Conservation (phyloP, 1,139 yeast genomes). For the Yamadazyma diospyri region DNA sequence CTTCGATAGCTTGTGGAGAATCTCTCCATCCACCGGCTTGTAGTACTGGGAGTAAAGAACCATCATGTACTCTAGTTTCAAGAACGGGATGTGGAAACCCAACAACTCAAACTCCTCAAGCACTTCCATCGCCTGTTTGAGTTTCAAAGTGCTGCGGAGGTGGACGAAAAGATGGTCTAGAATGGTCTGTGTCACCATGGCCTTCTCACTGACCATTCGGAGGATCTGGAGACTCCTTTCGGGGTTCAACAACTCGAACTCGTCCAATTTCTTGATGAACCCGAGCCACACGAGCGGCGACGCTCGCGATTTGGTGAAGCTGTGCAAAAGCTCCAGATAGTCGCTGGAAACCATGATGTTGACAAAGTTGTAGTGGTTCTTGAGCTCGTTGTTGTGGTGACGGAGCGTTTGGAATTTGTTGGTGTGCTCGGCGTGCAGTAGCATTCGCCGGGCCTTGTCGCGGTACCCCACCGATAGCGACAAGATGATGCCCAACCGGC, state of each 20-base stretch:
- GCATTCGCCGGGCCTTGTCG: constrained; percentile 19
- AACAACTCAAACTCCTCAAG: constrained; percentile 5
- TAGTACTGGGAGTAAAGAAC: neutral
- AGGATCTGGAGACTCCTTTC: constrained; percentile 24
- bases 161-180: constrained; percentile 27
- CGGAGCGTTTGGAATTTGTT: neutral
- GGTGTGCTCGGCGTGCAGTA: neutral
- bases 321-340: constrained; percentile 31
- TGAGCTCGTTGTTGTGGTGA: neutral
- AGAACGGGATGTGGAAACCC: neutral
- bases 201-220: neutral
- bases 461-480: constrained; percentile 25
- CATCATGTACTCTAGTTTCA: constrained; percentile 5
- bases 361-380: constrained; percentile 21
- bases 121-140: constrained; percentile 19
- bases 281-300: constrained; percentile 35
- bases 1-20: neutral
- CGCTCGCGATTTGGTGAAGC: constrained; percentile 28
- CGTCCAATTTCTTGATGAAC: constrained; percentile 30
- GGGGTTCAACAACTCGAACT: constrained; percentile 32
- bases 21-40: neutral
- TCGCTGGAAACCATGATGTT: constrained; percentile 25
- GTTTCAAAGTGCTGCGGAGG: constrained; percentile 18
- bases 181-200: constrained; percentile 27
- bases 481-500: constrained; percentile 38